Base-by-base conservation (phyloP, 148 eudicot species). In the Rhododendron williamsianum region DNA sequence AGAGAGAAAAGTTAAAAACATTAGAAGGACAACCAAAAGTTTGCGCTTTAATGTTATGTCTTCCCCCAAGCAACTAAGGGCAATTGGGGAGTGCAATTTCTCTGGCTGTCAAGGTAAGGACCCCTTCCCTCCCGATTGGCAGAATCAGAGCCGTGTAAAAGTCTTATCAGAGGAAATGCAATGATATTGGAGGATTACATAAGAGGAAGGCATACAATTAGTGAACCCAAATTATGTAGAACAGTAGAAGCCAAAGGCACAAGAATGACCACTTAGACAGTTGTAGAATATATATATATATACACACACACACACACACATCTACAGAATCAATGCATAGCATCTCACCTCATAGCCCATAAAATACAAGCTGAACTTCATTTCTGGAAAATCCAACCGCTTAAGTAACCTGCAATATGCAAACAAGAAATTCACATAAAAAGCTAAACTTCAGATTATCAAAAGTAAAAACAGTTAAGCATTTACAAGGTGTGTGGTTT, bases 311-410 rank as follows among this genome's bases (percentile, higher is more conserved):
- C 30, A 30, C 30, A 30, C 30, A 30, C 5, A 23, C 10, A 0
- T 46, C 10, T 76, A 7, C 19, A 30, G 2, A 52, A 52, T 7
- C 38, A 16, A 21, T n/a, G 71, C 21, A 11, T 72, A 8, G 48
- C 9, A 7, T 58, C 77, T 81, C 87, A 94, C 98, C 98, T 94
- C 98, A 86, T 94, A 96, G 81, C 99, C 99, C 90, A 94, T 48
- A 83, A 96, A 93, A 88, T 96, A 96, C 91, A 94, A 89, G 89
- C 94, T 93, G 82, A 96, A 94, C 89, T 94, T 93, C 94, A 89
- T 87, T 87, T 93, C 98, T 27, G 94, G 92, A 84, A 94, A 96
- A 91, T 96, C 98, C 91, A 96, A 81, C 88, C 98, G 91, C 92
- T 96, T 96, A 46, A 94, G 95, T 90, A 96, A 90, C 87, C 99